Evolutionary conservation across 2,329 filamentous ascomycete genomes (phyloP), one percentile per base, ranked within the genome.

Genomic region (Fusarium nelsonii): DNA sequence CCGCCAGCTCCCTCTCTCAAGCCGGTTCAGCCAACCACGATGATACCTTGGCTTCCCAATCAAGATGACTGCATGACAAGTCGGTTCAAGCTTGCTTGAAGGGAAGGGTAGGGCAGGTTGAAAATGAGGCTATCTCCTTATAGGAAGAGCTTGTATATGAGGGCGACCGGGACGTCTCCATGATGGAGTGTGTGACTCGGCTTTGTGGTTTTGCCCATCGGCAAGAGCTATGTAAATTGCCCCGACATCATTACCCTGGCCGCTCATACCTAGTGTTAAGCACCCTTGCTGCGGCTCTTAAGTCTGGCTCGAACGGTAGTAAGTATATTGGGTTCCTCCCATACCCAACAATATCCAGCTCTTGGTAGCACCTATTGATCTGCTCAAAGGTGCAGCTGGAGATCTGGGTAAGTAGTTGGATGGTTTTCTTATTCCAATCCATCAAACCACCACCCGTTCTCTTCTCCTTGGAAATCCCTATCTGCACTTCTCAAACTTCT

Each of bases 101-200:
- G 28, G 16, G n/a, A 30, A 20, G 20, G 23, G 49, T 30, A 44
- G 48, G 55, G 26, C 14, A 54, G 55, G 23, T 44, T 58, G 55
- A 58, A 58, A 58, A 54, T 18, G 20, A 41, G 4, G 10, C 8
- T 3, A 6, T 48, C 14, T 34, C 20, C 26, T 33, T 6, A 32
- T 26, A 37, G 48, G 33, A 18, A 16, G 16, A 16, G 14, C 16
- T 18, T 3, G 20, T 16, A 39, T 50, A 23, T 9, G 20, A 50
- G 33, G 11, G 46, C 3, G 36, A 23, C 23, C 23, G 23, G 11
- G 18, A 15, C 41, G 14, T 36, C 33, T 12, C 16, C 23, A 37
- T 33, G 33, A 39, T 39, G 12, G 32, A 5, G 20, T 28, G 23
- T 26, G 16, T 50, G 34, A 6, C 33, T n/a, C 8, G 6, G 33